Base-by-base conservation (phyloP, 2,329 filamentous ascomycete species). In the Exserohilum turcica region DNA sequence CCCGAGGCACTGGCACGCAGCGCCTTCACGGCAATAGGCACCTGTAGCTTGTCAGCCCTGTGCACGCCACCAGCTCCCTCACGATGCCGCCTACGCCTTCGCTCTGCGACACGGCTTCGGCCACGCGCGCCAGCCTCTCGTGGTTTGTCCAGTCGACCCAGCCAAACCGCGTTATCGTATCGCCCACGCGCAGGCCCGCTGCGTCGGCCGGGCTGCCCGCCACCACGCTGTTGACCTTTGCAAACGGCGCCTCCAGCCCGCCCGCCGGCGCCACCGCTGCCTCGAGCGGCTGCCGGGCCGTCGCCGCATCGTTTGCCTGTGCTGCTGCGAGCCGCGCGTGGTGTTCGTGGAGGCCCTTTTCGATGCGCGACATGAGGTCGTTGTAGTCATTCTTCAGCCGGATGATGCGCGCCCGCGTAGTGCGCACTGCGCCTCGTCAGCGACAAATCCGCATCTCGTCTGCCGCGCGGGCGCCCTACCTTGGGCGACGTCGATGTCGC, bases 401-500 rank as follows among this genome's bases (percentile, higher is more conserved):
- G 63, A 97, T 94, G 63, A 99, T 96, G 56, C 90, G 87, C 24
- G 92, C 85, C 74, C 94, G 84, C 32, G 92, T 96, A n/a, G 91
- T 96, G 57, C 94, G 90, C 71, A 99, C 91, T 95, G 66, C 52
- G n/a, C 37, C 42, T 18, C n/a, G 52, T 67, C 59, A 67, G 64
- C 48, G 43, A 49, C 38, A 24, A 42, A 42, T n/a, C n/a, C 21
- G 21, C 4, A 37, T 27, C 48, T 44, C 8, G n/a, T 15, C 19
- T 38, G 28, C 24, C 29, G 28, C 35, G 43, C 48, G 29, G 35
- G 54, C 39, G 44, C 49, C 81, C 61, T 85, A 94, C 91, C 94
- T 77, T 97, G 93, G 21, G 94, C 89, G 58, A 99, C 89, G 74
- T 99, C 94, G 60, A 99, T 87, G 75, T 99, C 94, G 66, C 90